A percentile compares a stretch with the other conserved stretches of the same genome.
phyloP scores from a whole-genome alignment of 2,329 filamentous ascomycete species.

The Tolypocladium endophyticum region DNA sequence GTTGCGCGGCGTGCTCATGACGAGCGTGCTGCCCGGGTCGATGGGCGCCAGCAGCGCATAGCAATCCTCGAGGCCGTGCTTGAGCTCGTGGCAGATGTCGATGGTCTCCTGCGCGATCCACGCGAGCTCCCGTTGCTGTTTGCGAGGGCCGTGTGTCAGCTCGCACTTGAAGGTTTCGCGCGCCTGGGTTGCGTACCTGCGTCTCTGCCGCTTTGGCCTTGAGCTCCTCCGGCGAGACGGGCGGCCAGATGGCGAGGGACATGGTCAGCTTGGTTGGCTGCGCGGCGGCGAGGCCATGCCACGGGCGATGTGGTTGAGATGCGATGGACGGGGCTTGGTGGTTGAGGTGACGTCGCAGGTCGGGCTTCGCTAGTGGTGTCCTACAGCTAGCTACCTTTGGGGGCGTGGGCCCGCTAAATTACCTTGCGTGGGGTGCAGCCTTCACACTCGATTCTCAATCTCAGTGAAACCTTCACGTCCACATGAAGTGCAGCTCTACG shows the following conservation, averaged over 20 bases:
- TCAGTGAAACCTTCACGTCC: not conserved
- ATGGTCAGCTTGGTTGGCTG: conserved; percentile 22
- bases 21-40: conserved; percentile 79
- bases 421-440: not conserved
- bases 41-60: conserved; percentile 75
- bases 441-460: not conserved
- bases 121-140: conserved; percentile 38
- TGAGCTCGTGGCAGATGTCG: conserved; percentile 36
- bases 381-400: not conserved
- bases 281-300: not conserved
- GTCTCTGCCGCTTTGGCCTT: conserved; percentile 37
- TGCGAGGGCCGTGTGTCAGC: conserved; percentile 6
- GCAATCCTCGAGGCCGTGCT: conserved; percentile 73
- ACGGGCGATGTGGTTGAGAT: conserved; percentile 7
- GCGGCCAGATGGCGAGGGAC: conserved; percentile 51
- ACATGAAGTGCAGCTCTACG: not conserved
- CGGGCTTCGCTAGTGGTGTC: conserved; percentile 6
- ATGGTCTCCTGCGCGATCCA: conserved; percentile 45
- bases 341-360: not conserved
- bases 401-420: not conserved
- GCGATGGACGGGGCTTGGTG: not conserved
- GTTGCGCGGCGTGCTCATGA: conserved; percentile 75
- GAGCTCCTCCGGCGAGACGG: conserved; percentile 38
- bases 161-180: no score
- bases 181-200: conserved; percentile 29